Percentiles rank a stretch among this genome's conserved stretches.
Conservation (phyloP, 2,329 filamentous ascomycete genomes). For the Coniochaeta hoffmannii region DNA sequence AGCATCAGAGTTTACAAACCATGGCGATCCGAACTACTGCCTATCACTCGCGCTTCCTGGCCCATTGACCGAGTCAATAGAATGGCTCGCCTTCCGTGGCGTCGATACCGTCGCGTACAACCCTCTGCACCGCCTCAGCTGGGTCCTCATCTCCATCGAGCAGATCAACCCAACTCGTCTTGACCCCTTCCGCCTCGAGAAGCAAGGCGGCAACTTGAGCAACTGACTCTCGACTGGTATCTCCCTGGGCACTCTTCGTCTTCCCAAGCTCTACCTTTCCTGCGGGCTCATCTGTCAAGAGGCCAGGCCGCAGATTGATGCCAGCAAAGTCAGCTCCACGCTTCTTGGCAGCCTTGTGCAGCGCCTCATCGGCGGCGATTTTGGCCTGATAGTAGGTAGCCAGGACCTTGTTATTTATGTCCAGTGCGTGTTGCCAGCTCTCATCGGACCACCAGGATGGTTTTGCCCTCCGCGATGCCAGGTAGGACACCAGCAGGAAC, state of each 20-base stretch:
- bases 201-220: constrained; percentile 49
- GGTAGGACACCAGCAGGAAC: constrained; percentile 59
- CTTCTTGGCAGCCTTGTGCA: constrained; percentile 40
- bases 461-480: constrained; percentile 41
- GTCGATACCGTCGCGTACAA: constrained; percentile 41
- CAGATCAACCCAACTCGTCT: constrained; percentile 48
- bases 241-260: constrained; percentile 27
- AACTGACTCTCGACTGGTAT: constrained; percentile 50
- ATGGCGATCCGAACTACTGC: constrained; percentile 7
- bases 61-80: constrained; percentile 4
- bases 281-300: constrained; percentile 38
- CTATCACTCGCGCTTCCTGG: constrained; percentile 4
- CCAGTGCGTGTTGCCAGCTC: constrained; percentile 33
- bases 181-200: constrained; percentile 39
- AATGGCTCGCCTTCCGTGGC: constrained; percentile 42
- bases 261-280: constrained; percentile 40
- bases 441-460: constrained; percentile 50
- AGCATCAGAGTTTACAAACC: constrained; percentile 6
- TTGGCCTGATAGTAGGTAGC: constrained; percentile 54
- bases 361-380: constrained; percentile 49
- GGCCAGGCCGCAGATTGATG: constrained; percentile 46
- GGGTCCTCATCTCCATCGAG: constrained; percentile 44
- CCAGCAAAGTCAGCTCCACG: constrained; percentile 32
- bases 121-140: constrained; percentile 37
- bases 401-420: constrained; percentile 34